phyloP scores from a whole-genome alignment of 2,329 filamentous ascomycete species.

The Coleophoma crateriformis region DNA sequence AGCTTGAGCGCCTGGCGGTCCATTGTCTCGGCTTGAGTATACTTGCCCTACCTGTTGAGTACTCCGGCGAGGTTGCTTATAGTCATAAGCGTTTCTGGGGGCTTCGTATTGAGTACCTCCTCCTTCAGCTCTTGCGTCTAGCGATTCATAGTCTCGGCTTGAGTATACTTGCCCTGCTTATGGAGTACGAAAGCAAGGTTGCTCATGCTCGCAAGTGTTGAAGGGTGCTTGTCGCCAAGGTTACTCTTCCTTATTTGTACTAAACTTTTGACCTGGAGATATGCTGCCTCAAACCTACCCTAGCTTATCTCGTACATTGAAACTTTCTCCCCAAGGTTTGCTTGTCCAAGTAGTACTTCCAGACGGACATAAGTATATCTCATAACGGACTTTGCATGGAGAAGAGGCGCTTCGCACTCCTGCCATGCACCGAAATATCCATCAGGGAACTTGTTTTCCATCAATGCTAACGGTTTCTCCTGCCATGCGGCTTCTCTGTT shows the following conservation, averaged over 20 bases:
- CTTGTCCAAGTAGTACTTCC: neutral
- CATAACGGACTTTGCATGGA: neutral
- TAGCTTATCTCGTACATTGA: no score
- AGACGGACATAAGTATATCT: neutral
- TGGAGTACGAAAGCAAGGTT: neutral
- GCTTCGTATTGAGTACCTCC: neutral
- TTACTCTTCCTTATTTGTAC: no score
- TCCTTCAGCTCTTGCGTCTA: neutral
- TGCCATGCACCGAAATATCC: neutral
- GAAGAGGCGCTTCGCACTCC: neutral
- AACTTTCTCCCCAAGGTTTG: neutral
- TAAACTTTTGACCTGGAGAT: no score
- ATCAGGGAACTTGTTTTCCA: neutral
- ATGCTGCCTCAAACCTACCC: no score
- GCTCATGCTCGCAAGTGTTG: neutral
- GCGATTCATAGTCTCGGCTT: neutral
- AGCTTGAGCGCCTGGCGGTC: constrained; percentile 1
- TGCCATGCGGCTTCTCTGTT: neutral
- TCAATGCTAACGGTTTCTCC: neutral
- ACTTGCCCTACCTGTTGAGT: constrained; percentile 3
- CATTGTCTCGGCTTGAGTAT: constrained; percentile 2
- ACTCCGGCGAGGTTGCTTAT: constrained; percentile 4
- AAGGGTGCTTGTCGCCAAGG: no score
- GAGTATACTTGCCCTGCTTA: no score
- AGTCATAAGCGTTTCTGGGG: neutral